phyloP scores from a whole-genome alignment of 164 flowering plant genomes.

The Tetracentron sinense region DNA sequence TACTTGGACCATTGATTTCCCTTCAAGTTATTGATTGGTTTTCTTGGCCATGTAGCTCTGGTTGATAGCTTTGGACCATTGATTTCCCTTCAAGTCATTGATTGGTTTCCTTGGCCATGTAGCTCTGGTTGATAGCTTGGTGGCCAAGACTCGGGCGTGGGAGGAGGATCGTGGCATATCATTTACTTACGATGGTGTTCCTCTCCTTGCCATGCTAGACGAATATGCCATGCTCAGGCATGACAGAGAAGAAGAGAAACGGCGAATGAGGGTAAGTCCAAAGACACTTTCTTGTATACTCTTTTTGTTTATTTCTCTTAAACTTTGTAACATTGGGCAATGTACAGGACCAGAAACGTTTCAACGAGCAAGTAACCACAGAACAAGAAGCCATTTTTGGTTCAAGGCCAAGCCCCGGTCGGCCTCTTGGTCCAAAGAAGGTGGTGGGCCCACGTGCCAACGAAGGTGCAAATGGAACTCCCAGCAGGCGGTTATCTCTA shows the following conservation, averaged over 20 bases:
- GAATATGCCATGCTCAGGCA: slow-evolving; percentile 96
- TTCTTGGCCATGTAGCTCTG: slow-evolving; percentile 34
- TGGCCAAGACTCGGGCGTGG: slow-evolving; percentile 87
- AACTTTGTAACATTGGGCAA: not conserved
- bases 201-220: slow-evolving; percentile 89
- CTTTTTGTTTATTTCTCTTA: not conserved
- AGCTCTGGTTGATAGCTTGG: slow-evolving; percentile 69
- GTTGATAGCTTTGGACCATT: slow-evolving; percentile 46
- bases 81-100: not conserved
- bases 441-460: slow-evolving; percentile 72
- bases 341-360: slow-evolving; percentile 80
- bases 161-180: slow-evolving; percentile 76
- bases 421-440: slow-evolving; percentile 63
- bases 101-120: slow-evolving; percentile 17
- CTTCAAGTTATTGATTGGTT: not conserved
- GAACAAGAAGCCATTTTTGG: slow-evolving; percentile 77
- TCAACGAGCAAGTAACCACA: slow-evolving; percentile 65
- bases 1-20: not conserved
- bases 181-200: slow-evolving; percentile 91
- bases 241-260: slow-evolving; percentile 91
- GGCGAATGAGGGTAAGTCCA: slow-evolving; percentile 70
- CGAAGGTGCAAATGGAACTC: slow-evolving; percentile 72
- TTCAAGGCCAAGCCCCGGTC: slow-evolving; percentile 79
- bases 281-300: not conserved
- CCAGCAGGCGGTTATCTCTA: slow-evolving; percentile 73